These are phyloP conservation scores for Solanum gandarillasii DNA, from an alignment of 257 asterid species.

Conservation along the genomic window DNA sequence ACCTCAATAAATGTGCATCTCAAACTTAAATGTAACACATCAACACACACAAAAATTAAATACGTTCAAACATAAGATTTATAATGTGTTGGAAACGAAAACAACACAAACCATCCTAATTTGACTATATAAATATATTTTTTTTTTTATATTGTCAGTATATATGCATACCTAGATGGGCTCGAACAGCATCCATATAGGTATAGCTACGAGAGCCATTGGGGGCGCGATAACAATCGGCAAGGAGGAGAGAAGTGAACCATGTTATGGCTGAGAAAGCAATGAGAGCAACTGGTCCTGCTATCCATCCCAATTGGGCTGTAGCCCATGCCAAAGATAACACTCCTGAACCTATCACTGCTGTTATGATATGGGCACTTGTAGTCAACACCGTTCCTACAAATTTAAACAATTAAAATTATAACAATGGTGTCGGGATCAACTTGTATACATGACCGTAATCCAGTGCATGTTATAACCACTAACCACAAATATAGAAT, in stretches of 20 bases:
- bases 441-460: background rate
- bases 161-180: constrained; percentile 33
- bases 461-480: background rate
- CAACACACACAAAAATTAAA: background rate
- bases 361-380: constrained; percentile 57
- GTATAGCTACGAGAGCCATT: constrained; percentile 41
- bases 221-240: constrained; percentile 43
- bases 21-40: background rate
- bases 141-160: fast-evolving
- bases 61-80: background rate
- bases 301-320: constrained; percentile 68
- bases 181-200: constrained; percentile 39
- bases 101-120: background rate
- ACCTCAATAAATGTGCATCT: background rate
- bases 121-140: background rate
- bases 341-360: constrained; percentile 78
- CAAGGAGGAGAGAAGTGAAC: constrained; percentile 43
- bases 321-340: constrained; percentile 74
- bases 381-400: constrained; percentile 44
- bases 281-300: constrained; percentile 41
- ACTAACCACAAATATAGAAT: background rate
- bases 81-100: background rate
- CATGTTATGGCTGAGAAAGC: constrained; percentile 47
- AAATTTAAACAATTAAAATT: background rate
- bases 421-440: background rate